These are phyloP conservation scores for Fusarium humuli DNA, from an alignment of 2,329 filamentous ascomycete genomes.

Conservation along the genomic window DNA sequence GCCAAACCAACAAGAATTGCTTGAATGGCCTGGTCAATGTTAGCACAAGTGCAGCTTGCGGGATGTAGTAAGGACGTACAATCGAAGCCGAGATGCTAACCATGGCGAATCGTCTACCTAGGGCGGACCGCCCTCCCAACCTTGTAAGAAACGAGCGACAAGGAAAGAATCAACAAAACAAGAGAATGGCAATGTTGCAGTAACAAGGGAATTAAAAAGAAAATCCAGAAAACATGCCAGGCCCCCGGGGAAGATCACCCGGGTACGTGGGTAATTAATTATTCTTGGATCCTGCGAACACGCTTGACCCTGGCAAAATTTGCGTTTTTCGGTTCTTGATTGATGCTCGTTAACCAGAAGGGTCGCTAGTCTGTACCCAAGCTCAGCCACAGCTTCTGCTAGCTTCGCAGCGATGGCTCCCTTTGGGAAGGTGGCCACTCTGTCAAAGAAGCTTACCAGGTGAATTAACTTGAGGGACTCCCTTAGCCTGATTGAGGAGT, in stretches of 20 bases:
- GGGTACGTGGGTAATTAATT: background rate
- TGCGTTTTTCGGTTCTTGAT: background rate
- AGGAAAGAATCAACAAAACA: background rate
- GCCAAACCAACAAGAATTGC: slow-evolving; percentile 10
- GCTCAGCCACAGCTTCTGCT: background rate
- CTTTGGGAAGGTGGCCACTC: background rate
- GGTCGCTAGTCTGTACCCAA: background rate
- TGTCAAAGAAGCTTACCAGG: background rate
- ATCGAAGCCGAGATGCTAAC: background rate
- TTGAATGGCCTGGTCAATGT: background rate
- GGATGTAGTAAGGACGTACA: background rate
- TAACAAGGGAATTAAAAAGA: background rate
- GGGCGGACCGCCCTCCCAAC: background rate
- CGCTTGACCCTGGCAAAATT: background rate
- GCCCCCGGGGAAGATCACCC: background rate
- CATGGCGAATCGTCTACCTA: background rate
- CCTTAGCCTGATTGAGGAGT: background rate
- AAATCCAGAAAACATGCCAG: background rate
- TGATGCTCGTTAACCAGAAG: background rate
- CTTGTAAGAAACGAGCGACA: background rate
- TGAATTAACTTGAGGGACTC: background rate
- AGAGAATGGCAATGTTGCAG: background rate
- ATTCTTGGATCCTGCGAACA: background rate
- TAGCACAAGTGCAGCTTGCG: background rate
- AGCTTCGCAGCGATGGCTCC: background rate